phyloP scores from a whole-genome alignment of 2,329 filamentous ascomycete genomes.

The Triangularia setosa region DNA sequence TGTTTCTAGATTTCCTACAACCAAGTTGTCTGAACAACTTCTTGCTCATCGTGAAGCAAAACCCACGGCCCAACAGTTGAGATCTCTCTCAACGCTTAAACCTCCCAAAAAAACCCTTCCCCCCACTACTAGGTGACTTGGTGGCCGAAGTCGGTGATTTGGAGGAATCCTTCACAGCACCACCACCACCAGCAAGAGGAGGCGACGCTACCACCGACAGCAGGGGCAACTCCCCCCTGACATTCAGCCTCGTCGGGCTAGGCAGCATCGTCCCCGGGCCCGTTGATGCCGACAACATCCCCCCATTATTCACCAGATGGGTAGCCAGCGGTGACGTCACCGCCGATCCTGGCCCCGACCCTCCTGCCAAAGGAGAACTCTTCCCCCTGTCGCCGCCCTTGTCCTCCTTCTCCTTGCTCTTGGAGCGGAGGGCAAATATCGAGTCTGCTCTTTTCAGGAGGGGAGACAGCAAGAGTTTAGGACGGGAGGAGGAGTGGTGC shows the following conservation, averaged over 20 bases:
- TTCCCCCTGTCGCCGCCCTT: neutral
- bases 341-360: neutral
- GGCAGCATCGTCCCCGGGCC: neutral
- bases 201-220: neutral
- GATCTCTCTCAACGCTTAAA: slow-evolving; percentile 37
- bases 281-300: neutral
- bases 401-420: neutral
- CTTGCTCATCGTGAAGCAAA: too few relatives aligned
- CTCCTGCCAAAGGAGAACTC: neutral
- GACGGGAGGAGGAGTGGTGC: neutral
- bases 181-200: neutral
- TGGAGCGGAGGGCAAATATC: slow-evolving; percentile 44
- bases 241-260: neutral
- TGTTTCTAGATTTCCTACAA: too few relatives aligned
- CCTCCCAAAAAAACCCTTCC: slow-evolving; percentile 38
- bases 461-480: slow-evolving; percentile 24
- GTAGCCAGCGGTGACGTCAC: neutral
- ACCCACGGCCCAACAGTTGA: too few relatives aligned
- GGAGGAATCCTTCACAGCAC: neutral
- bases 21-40: too few relatives aligned
- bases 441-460: slow-evolving; percentile 45
- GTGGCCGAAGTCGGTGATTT: neutral
- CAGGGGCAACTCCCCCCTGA: neutral
- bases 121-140: slow-evolving; percentile 32
- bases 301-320: neutral